These are phyloP conservation scores for Schoenoplectus tabernaemontani DNA, from an alignment of 202 grass and related monocot genomes.

Conservation along the genomic window DNA sequence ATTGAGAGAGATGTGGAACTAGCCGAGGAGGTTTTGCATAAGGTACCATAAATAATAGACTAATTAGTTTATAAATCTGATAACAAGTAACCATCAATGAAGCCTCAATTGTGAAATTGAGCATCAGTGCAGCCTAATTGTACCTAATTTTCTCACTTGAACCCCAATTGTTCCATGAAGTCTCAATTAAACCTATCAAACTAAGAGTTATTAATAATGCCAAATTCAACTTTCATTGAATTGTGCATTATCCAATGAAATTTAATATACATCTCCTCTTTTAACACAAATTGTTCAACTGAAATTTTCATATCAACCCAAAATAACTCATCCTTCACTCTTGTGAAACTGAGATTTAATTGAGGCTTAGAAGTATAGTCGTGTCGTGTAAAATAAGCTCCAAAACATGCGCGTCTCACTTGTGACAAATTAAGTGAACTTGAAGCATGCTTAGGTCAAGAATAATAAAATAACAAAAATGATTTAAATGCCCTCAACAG, in stretches of 20 bases:
- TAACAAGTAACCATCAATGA: not conserved
- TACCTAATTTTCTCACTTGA: not conserved
- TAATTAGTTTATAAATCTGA: not conserved
- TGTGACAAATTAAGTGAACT: not conserved
- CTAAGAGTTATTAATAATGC: not conserved
- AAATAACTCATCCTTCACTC: not conserved
- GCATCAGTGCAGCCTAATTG: not conserved
- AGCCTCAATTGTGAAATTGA: not conserved
- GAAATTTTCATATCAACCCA: not conserved
- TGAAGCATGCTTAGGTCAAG: not conserved
- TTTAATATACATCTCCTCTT: not conserved
- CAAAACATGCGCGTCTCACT: not conserved
- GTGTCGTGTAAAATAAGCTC: not conserved
- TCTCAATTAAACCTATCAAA: not conserved
- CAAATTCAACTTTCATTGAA: not conserved
- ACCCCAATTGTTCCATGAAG: not conserved
- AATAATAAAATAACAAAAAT: not conserved
- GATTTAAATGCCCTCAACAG: not conserved
- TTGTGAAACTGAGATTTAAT: not conserved
- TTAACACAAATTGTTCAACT: not conserved
- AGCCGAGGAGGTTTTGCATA: constrained; percentile 45
- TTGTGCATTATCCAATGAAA: not conserved
- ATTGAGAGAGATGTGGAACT: constrained; percentile 55
- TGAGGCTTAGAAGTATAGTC: not conserved
- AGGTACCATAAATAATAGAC: constrained; percentile 29